phyloP scores from a whole-genome alignment of 805 yeast species.

The Blastobotrys parvus region DNA sequence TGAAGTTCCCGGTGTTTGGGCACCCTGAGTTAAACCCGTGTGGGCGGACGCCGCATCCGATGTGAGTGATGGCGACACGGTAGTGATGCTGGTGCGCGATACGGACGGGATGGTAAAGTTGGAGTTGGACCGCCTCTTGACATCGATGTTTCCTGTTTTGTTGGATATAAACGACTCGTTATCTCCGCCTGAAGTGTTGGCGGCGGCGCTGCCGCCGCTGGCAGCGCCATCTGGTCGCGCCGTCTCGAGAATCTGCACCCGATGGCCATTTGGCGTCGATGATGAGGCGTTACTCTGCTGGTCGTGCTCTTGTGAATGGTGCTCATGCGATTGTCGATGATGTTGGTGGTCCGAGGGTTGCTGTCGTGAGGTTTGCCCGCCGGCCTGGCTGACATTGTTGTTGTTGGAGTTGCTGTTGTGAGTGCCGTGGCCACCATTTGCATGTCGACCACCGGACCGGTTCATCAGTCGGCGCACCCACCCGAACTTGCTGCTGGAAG shows the following conservation, averaged over 20 bases:
- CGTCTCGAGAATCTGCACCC: background rate
- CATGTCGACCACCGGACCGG: conserved; percentile 2
- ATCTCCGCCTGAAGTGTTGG: background rate
- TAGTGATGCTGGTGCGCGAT: conserved; percentile 20
- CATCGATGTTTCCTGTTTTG: background rate
- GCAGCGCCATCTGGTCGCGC: background rate
- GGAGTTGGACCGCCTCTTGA: conserved; percentile 19
- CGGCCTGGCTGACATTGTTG: background rate
- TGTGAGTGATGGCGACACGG: conserved; percentile 15
- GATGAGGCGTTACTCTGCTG: background rate
- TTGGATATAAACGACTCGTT: background rate
- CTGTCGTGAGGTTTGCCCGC: background rate
- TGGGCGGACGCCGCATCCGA: conserved; percentile 16
- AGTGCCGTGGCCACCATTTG: background rate
- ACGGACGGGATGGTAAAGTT: conserved; percentile 22
- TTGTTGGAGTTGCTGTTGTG: too few species aligned
- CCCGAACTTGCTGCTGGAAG: conserved; percentile 11
- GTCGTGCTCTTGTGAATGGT: background rate
- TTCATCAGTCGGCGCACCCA: conserved; percentile 15
- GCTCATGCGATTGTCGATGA: too few species aligned
- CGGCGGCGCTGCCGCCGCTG: background rate
- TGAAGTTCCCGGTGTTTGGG: conserved; percentile 3
- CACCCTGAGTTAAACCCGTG: conserved; percentile 7
- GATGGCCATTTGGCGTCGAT: background rate
- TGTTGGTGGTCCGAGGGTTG: background rate